Conservation (phyloP, 1,284 basidiomycete species). For the Moesziomyces aphidis region DNA sequence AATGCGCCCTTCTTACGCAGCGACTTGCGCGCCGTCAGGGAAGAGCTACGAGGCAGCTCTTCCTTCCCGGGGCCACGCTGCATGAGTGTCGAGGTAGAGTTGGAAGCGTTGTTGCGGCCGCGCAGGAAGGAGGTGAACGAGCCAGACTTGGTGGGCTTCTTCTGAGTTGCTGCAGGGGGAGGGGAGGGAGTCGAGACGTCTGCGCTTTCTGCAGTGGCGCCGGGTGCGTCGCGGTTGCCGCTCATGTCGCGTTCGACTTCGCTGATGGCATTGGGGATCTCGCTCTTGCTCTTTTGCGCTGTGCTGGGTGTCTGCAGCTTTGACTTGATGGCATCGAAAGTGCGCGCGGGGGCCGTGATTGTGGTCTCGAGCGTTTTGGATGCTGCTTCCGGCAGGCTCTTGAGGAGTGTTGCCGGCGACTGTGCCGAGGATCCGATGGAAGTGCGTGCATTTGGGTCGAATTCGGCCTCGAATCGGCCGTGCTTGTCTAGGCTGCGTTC, state of each 20-base stretch:
- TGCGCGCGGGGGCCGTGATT: conserved; percentile 19
- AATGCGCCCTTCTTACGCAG: neutral
- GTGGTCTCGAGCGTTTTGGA: conserved; percentile 21
- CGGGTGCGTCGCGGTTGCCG: conserved; percentile 22
- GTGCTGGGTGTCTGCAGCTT: conserved; percentile 36
- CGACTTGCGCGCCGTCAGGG: conserved; percentile 7
- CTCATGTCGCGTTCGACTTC: conserved; percentile 27
- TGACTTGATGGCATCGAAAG: conserved; percentile 30
- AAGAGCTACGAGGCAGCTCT: neutral
- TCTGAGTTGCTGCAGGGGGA: neutral
- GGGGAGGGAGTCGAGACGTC: too few species aligned
- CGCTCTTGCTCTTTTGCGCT: conserved; percentile 35
- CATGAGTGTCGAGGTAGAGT: conserved; percentile 5
- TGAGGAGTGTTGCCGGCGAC: conserved; percentile 23
- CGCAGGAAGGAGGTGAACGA: conserved; percentile 22
- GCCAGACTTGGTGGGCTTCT: neutral
- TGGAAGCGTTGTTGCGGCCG: conserved; percentile 1
- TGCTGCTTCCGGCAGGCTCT: conserved; percentile 26
- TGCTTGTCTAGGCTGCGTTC: conserved; percentile 16
- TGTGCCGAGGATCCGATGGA: conserved; percentile 6
- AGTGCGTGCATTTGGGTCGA: conserved; percentile 8
- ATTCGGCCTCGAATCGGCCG: conserved; percentile 16
- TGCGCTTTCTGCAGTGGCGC: conserved; percentile 1
- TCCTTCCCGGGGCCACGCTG: conserved; percentile 8
- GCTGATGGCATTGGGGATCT: conserved; percentile 17